Percentiles rank a stretch among this genome's conserved stretches.
These are phyloP conservation scores for Eucalyptus grandis DNA, from an alignment of 345 rosid species.

Conservation along the genomic window DNA sequence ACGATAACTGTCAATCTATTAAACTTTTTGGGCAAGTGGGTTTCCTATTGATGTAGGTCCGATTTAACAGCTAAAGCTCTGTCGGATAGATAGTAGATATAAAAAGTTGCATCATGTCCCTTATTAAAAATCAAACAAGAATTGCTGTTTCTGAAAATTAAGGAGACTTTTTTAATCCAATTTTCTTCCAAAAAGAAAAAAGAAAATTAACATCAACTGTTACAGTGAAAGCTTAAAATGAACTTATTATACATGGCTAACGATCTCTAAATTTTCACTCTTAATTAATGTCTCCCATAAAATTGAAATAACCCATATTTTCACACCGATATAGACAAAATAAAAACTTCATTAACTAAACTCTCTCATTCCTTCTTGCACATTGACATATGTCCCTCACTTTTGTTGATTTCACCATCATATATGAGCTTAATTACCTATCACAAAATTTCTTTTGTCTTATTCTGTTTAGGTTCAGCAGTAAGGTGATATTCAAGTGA, in stretches of 20 bases:
- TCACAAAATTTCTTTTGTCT: not conserved
- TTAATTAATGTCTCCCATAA: not conserved
- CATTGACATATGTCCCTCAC: not conserved
- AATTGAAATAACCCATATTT: not conserved
- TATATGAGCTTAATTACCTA: not conserved
- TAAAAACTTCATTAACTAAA: not conserved
- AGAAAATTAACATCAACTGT: not conserved
- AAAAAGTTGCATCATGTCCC: not conserved
- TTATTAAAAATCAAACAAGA: not conserved
- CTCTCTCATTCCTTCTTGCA: not conserved
- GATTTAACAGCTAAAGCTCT: not conserved
- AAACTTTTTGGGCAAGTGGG: not conserved
- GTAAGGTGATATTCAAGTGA: not conserved
- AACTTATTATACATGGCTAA: not conserved
- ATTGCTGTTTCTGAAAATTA: not conserved
- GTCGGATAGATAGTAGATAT: not conserved
- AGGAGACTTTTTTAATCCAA: not conserved
- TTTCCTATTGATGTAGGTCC: not conserved
- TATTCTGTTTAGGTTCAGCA: not conserved
- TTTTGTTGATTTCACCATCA: not conserved
- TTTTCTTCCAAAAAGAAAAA: not conserved
- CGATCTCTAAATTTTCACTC: not conserved
- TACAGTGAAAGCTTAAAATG: not conserved
- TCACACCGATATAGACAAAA: not conserved
- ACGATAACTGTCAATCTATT: not conserved